A percentile compares a stretch with the other conserved stretches of the same genome.
These are phyloP conservation scores for Aphanomyces cochlioides DNA, from an alignment of 352 stramenopile species.

Conservation along the genomic window DNA sequence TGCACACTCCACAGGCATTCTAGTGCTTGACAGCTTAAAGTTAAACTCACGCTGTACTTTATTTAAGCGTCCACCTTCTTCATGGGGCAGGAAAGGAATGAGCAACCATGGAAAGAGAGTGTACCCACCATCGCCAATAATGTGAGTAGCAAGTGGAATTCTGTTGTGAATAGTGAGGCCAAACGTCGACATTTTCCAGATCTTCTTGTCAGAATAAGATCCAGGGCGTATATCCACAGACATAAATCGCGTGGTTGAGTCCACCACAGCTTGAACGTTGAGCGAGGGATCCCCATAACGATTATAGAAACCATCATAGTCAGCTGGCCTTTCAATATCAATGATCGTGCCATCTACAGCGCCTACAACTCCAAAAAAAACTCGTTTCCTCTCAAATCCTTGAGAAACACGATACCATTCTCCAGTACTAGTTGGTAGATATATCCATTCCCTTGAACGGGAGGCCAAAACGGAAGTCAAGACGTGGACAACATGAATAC, in stretches of 20 bases:
- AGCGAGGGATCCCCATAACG: neutral
- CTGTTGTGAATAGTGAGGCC: neutral
- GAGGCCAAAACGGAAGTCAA: conserved; percentile 3
- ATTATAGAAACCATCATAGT: too few species aligned
- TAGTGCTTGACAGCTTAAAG: conserved; percentile 15
- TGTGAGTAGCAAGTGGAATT: conserved; percentile 8
- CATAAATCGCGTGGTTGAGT: neutral
- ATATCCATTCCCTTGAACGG: neutral
- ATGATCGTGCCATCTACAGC: too few species aligned
- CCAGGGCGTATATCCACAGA: conserved; percentile 16
- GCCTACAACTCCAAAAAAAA: neutral
- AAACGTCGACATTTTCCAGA: conserved; percentile 10
- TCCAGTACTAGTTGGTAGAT: neutral
- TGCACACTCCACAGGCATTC: conserved; percentile 19
- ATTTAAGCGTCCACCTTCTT: too few species aligned
- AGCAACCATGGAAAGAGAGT: too few species aligned
- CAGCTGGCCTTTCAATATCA: too few species aligned
- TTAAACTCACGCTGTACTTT: neutral
- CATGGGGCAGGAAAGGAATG: neutral
- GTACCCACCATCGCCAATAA: neutral
- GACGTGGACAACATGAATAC: neutral
- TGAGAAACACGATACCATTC: neutral
- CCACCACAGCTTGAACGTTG: conserved; percentile 4
- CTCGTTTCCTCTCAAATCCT: neutral
- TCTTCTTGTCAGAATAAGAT: conserved; percentile 9